Percentiles rank a stretch among this genome's conserved stretches.
phyloP scores from a whole-genome alignment of 768 basidiomycete genomes.

The Lactarius psammicola region DNA sequence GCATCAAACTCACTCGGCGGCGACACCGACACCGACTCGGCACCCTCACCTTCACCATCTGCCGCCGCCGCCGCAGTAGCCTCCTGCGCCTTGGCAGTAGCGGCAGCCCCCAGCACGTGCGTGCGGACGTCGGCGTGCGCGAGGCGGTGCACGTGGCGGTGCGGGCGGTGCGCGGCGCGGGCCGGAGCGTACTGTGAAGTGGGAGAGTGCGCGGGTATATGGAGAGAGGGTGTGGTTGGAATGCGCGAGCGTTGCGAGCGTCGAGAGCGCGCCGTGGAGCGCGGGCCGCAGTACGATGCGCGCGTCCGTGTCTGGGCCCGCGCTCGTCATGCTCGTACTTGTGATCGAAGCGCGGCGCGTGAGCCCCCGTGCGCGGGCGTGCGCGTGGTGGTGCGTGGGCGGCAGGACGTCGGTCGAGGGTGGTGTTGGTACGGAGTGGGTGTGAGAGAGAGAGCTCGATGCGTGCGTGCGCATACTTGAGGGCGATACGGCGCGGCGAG shows the following conservation, averaged over 20 bases:
- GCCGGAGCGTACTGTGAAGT: slow-evolving; percentile 89
- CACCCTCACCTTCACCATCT: background rate
- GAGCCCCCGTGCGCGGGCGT: slow-evolving; percentile 11
- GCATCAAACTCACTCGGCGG: slow-evolving; percentile 56
- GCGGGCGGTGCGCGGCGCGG: slow-evolving; percentile 50
- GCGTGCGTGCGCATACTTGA: slow-evolving; percentile 52
- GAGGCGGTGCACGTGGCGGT: slow-evolving; percentile 55
- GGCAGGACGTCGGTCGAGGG: slow-evolving; percentile 39
- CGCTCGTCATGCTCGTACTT: slow-evolving; percentile 39
- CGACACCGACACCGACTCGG: slow-evolving; percentile 6
- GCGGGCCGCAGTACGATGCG: slow-evolving; percentile 60
- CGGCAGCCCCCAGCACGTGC: slow-evolving; percentile 41
- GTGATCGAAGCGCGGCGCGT: slow-evolving; percentile 39
- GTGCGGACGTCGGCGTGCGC: slow-evolving; percentile 72
- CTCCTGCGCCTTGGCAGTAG: slow-evolving; percentile 21
- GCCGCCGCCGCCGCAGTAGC: slow-evolving; percentile 15
- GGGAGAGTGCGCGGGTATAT: slow-evolving; percentile 85
- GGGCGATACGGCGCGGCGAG: slow-evolving; percentile 45
- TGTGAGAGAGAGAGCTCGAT: slow-evolving; percentile 48
- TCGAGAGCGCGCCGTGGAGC: slow-evolving; percentile 72
- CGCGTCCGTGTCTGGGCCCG: slow-evolving; percentile 38
- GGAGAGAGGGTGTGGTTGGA: slow-evolving; percentile 95
- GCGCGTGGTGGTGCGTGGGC: slow-evolving; percentile 1
- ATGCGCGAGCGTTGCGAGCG: slow-evolving; percentile 79
- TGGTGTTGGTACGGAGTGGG: slow-evolving; percentile 48